phyloP scores from a whole-genome alignment of 108 stramenopile genomes.

The Epithemia pelagica region DNA sequence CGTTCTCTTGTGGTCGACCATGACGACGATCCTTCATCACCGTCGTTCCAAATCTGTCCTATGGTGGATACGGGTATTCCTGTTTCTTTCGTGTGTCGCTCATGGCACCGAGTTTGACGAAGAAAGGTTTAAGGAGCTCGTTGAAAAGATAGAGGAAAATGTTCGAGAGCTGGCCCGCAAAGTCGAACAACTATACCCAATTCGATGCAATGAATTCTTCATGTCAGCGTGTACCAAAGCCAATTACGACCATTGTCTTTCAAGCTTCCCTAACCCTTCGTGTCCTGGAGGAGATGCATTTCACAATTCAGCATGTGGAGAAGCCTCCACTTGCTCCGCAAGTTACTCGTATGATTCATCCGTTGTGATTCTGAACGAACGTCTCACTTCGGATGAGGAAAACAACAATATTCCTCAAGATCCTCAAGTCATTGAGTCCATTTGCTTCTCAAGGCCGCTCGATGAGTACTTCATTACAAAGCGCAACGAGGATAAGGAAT shows the following conservation, averaged over 20 bases:
- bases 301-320: neutral
- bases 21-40: no score
- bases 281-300: neutral
- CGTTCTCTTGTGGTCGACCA: no score
- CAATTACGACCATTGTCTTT: conserved; percentile 3
- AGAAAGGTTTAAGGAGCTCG: neutral
- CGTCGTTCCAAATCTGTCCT: no score
- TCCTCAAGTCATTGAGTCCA: conserved; percentile 4
- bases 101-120: neutral
- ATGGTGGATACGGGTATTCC: no score
- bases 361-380: neutral
- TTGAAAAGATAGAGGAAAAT: neutral
- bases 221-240: neutral
- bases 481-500: neutral
- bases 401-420: neutral
- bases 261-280: neutral
- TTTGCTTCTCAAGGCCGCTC: conserved; percentile 4
- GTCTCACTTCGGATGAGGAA: neutral
- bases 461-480: conserved; percentile 9
- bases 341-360: neutral
- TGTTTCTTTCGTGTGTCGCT: no score
- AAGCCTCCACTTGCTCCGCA: neutral
- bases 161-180: neutral
- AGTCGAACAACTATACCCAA: neutral
- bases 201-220: neutral